These are phyloP conservation scores for Cyclocybe aegerita DNA, from an alignment of 768 basidiomycete genomes.

Conservation along the genomic window DNA sequence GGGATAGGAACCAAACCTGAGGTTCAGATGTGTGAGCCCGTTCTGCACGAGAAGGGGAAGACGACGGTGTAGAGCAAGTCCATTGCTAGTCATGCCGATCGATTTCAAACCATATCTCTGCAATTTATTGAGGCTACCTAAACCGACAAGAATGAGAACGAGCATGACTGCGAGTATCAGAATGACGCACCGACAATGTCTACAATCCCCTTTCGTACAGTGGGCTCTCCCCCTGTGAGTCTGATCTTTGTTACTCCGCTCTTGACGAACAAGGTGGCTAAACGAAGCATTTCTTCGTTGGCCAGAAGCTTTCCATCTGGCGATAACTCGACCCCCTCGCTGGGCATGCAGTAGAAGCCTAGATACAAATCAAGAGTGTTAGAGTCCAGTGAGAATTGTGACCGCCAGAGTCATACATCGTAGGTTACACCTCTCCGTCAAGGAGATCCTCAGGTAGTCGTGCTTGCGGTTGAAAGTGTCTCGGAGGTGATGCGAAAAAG, in stretches of 20 bases:
- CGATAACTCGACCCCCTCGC: conserved; percentile 73
- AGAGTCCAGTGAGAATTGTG: conserved; percentile 2
- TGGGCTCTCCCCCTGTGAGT: conserved; percentile 88
- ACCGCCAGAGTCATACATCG: conserved; percentile 54
- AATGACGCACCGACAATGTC: conserved; percentile 62
- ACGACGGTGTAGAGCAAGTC: conserved; percentile 70
- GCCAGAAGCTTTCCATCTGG: conserved; percentile 69
- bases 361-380: not conserved
- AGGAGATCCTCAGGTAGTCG: conserved; percentile 85
- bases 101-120: conserved; percentile 61
- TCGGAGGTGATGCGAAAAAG: conserved; percentile 54
- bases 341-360: conserved; percentile 95
- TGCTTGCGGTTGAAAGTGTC: conserved; percentile 71
- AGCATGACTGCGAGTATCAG: not conserved
- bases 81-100: conserved; percentile 87
- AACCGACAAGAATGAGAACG: conserved; percentile 1
- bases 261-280: conserved; percentile 75
- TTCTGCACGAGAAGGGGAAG: conserved; percentile 65
- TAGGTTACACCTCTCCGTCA: conserved; percentile 87
- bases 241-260: conserved; percentile 87
- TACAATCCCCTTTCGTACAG: conserved; percentile 71
- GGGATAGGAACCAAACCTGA: conserved; percentile 41
- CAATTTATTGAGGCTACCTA: conserved; percentile 65
- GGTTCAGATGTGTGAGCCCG: conserved; percentile 76
- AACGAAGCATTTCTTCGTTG: conserved; percentile 71